Base-by-base conservation (phyloP, 176 grass and related monocot species). In the Phoenix dactylifera region DNA sequence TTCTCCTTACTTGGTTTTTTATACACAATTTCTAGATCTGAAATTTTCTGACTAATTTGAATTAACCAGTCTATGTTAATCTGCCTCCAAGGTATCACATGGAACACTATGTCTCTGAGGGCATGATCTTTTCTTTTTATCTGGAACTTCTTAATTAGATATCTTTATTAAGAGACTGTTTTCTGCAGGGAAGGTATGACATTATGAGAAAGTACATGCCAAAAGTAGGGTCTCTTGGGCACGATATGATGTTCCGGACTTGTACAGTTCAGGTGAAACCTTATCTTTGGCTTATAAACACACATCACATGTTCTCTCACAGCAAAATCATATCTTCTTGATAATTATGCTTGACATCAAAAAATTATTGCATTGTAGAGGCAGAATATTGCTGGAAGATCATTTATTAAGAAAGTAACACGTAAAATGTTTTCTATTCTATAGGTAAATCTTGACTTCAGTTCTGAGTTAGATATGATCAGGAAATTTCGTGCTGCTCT, bases 201-300 rank as follows among this genome's bases (percentile, higher is more conserved):
- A 98, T 98, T 63, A 98, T 98, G 93, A 83, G 79, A 52, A 86
- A 92, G 62, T 98, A 98, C 82, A 98, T 98, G 93, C 93, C 93
- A 57, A 98, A 98, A 92, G 93, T 98, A 75, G 93, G 93, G 66
- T 61, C 93, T 54, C 81, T 98, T 74, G 93, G 93, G 19, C 84
- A 83, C 60, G 87, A 98, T 75, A 98, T 98, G 93, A 98, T 98
- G 93, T 98, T 98, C 44, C 81, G 93, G 57, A 98, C 93, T 54
- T 98, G 93, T 52, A 98, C 93, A 59, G 93, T 98, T 56, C 93
- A 98, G 84, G 93, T 83, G 54, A 30, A 53, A 57, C 24, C 25
- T 28, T 64, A 12, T 44, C 35, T 44, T 10, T 1, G 14, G 35
- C 10, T 44, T 44, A 14, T 44, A 44, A 44, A 44, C 10, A 12